Evolutionary conservation across 495 filamentous ascomycete species (phyloP), one percentile per base, ranked within the genome.

Genomic region (Aspergillus panamensis): DNA sequence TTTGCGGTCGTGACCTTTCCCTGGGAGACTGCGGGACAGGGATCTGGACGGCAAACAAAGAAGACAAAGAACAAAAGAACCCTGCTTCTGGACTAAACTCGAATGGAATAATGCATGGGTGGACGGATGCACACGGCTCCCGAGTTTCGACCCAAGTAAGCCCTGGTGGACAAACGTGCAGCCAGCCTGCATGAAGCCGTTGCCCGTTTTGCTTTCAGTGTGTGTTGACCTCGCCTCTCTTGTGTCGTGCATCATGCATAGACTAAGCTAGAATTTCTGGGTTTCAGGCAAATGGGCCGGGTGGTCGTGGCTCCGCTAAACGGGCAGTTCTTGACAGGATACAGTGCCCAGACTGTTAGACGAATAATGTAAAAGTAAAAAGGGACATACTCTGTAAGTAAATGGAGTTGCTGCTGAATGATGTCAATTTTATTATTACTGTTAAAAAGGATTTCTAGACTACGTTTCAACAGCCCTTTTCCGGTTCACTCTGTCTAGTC

Each of bases 161-260:
- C 16, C 16, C 44, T 32, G 19, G 19, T 53, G 47, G 40, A 45
- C 58, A 20, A 53, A 45, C 37, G 31, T 33, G 51, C 58, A 57
- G 60, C 21, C 47, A 49, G 20, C 37, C 56, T 64, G 62, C 62
- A 64, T 58, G 55, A 53, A 53, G 53, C 55, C 58, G 55, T 58
- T 58, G 31, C 50, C 51, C 45, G 17, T 52, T 52, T 54, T 42
- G 43, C 40, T 33, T 51, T 61, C 49, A 50, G 53, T 61, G 56
- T 19, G 30, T 35, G 51, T 25, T 21, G 31, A 52, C 40, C 14
- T 25, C 25, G 25, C 25, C 25, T 25, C 25, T 45, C 49, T 51
- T 32, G 48, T 60, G 62, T 57, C 29, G 52, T 60, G 59, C 59
- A 53, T 65, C 20, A 43, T 65, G 62, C 58, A 61, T 47, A 25